Evolutionary conservation across 1,284 basidiomycete genomes (phyloP).

Genomic region (Pseudomicrostroma phylloplanum): DNA sequence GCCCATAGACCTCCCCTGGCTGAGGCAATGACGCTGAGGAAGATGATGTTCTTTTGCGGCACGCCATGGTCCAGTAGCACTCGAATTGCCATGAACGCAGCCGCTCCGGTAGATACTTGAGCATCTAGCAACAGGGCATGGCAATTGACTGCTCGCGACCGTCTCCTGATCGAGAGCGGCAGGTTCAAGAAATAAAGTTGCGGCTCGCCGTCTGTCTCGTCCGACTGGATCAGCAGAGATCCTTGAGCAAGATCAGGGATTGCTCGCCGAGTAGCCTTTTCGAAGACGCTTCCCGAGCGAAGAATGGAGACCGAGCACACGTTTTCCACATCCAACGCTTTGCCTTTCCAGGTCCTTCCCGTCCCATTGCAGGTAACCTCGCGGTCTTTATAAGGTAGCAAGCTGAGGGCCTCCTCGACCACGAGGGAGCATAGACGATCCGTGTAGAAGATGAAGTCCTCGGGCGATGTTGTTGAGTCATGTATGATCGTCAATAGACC

Average conservation of each 20-base stretch:
- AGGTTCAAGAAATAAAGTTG: slow-evolving; percentile 75
- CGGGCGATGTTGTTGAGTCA: slow-evolving; percentile 62
- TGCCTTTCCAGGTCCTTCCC: slow-evolving; percentile 63
- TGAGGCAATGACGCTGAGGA: slow-evolving; percentile 75
- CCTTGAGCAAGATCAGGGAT: slow-evolving; percentile 81
- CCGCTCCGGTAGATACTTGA: slow-evolving; percentile 90
- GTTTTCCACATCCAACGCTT: slow-evolving; percentile 60
- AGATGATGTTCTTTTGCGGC: slow-evolving; percentile 60
- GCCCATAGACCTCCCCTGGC: slow-evolving; percentile 70
- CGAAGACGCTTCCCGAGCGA: slow-evolving; percentile 81
- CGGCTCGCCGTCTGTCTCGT: slow-evolving; percentile 68
- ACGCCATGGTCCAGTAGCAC: slow-evolving; percentile 93
- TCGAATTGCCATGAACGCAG: slow-evolving; percentile 94
- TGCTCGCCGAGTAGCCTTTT: slow-evolving; percentile 80
- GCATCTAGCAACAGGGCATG: slow-evolving; percentile 89
- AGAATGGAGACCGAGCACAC: slow-evolving; percentile 78
- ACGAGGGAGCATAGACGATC: slow-evolving; percentile 79
- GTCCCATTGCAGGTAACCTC: slow-evolving; percentile 59
- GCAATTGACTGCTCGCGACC: slow-evolving; percentile 56
- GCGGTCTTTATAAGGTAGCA: slow-evolving; percentile 67
- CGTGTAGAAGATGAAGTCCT: slow-evolving; percentile 82
- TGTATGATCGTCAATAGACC: slow-evolving; percentile 68
- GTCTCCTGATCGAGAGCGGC: slow-evolving; percentile 55
- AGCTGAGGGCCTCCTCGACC: slow-evolving; percentile 74
- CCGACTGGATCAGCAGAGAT: slow-evolving; percentile 77